Base-by-base conservation (phyloP, 768 basidiomycete species). In the Kwoniella dejecticola region DNA sequence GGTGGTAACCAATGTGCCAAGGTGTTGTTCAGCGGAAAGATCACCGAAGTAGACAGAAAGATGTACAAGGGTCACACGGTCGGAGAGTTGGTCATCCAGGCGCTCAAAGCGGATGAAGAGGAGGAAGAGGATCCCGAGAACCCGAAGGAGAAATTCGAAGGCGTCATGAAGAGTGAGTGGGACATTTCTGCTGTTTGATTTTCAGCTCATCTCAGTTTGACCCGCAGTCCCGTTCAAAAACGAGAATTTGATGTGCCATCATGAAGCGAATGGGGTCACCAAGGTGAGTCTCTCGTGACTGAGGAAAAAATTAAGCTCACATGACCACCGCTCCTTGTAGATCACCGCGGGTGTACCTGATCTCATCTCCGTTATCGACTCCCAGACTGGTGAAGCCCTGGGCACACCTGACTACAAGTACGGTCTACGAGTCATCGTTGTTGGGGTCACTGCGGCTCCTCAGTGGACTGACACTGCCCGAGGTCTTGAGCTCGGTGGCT, bases 381-480 rank as follows among this genome's bases (percentile, higher is more conserved):
- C 85, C 21, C 85, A 86, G 64, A 85, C 79, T 58, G 87, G 87
- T 0, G 79, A 82, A 3, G 84, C 85, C 29, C 78, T 88, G 7
- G 86, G 87, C 13, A 86, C 86, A 1, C 87, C 60, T 23, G 83
- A 87, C 49, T 85, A 86, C 71, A 79, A 79, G 52, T 87, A 87
- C 60, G 86, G 86, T 2, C 75, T 85, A 29, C 82, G 84, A 17
- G 86, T 86, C 21, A 80, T 84, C 29, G 85, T 86, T 70, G 69
- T 82, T 62, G 82, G 78, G 10, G 76, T 82, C 7, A 80, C 81
- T 29, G 84, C 83, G n/a, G 82, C 83, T 0, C 84, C 85, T 31
- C 83, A 84, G 21, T 84, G 86, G 81, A 86, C 81, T 5, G 55
- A 57, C n/a, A 84, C 85, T 0, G 66, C 78, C 23, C 75, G 80